Base-by-base conservation (phyloP, 768 basidiomycete genomes). In the Cystobasidium ongulense region DNA sequence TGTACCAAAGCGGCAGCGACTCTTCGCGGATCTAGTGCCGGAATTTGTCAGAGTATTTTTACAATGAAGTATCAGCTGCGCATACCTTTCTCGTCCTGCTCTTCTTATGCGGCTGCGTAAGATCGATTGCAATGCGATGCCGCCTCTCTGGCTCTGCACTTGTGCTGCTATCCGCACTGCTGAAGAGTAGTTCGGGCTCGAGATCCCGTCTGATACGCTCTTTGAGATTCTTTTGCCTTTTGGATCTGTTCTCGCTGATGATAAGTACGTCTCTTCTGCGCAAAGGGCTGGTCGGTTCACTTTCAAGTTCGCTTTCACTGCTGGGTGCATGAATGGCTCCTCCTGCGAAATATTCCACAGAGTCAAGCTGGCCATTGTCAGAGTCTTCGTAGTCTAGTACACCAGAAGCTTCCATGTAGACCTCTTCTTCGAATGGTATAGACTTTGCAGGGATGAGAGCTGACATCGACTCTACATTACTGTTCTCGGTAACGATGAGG, bases 181-280 rank as follows among this genome's bases (percentile, higher is more conserved):
- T 64, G n/a, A 64, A 64, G 63, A 64, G 31, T 2, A 64, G 63
- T 17, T 39, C 63, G 10, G 63, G 63, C 23, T 35, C 63, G 4
- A 38, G 35, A 10, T 38, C 10, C 7, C 17, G 31, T 17, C 35
- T 33, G 21, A 43, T 43, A 11, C 25, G 7, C 35, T 27, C 21
- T 15, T 64, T 41, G 1, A 35, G 21, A 41, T 64, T 35, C 15
- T 41, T 64, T 64, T 8, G 8, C 2, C 59, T 61, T 61, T 18
- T 33, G 59, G n/a, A 25, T 25, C 23, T 33, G 23, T 38, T 61
- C 59, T 61, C 59, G 59, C 31, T 33, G 8, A 61, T 33, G 5
- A 61, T 33, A 25, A 38, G 36, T 11, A 33, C 31, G 23, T 38
- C 36, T 17, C 59, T n/a, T 15, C 59, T 8, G 4, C 59, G 59